phyloP scores from a whole-genome alignment of 345 rosid genomes.

The Aethionema arabicum region DNA sequence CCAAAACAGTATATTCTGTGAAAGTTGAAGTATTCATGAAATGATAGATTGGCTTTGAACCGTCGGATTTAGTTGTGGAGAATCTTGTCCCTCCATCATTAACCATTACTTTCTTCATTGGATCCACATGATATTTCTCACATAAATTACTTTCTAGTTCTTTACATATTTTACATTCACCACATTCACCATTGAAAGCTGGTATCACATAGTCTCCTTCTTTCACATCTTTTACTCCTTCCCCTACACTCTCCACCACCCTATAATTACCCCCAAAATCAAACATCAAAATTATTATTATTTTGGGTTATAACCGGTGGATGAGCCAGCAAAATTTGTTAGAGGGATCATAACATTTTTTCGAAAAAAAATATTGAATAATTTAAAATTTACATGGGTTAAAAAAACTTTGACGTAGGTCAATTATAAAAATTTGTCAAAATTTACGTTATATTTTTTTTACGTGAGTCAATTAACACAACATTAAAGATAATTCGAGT shows the following conservation, averaged over 20 bases:
- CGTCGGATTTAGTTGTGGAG: conserved; percentile 42
- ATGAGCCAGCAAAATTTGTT: no score
- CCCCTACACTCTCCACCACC: conserved; percentile 66
- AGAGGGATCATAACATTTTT: no score
- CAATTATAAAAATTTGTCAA: no score
- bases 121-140: conserved; percentile 45
- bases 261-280: conserved; percentile 30
- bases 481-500: no score
- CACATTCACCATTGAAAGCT: conserved; percentile 66
- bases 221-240: conserved; percentile 55
- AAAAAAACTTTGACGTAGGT: no score
- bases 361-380: no score
- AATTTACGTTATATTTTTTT: no score
- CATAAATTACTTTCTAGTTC: conserved; percentile 49
- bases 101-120: conserved; percentile 54
- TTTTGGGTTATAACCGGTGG: neutral
- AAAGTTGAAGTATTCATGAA: conserved; percentile 71
- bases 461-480: no score
- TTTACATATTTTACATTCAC: conserved; percentile 56
- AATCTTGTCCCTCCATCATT: conserved; percentile 60
- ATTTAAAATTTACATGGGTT: no score
- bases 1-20: conserved; percentile 63
- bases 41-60: conserved; percentile 50
- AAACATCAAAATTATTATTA: neutral
- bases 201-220: conserved; percentile 69